phyloP scores from a whole-genome alignment of 805 yeast genomes.

The Zygoascus bituminiphila region DNA sequence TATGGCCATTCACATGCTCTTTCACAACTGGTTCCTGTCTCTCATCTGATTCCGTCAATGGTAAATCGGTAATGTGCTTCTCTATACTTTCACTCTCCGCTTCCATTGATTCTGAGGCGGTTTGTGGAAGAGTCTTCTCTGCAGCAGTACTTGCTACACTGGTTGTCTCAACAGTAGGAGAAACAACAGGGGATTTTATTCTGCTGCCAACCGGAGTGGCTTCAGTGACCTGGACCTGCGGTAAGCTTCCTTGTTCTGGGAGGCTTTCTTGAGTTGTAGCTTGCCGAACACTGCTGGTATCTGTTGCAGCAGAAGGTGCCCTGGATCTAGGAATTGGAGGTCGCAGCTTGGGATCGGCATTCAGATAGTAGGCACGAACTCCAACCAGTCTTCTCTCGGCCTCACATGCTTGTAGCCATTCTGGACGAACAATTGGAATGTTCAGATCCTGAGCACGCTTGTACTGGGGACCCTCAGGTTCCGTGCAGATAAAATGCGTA shows the following conservation, averaged over 20 bases:
- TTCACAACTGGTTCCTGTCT: no score
- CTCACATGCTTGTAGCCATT: slow-evolving; percentile 94
- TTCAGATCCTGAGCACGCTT: slow-evolving; percentile 74
- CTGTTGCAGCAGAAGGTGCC: slow-evolving; percentile 10
- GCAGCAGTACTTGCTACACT: not conserved
- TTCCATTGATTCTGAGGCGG: not conserved
- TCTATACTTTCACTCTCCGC: not conserved
- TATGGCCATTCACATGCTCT: no score
- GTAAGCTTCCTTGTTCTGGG: not conserved
- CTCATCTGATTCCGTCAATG: no score
- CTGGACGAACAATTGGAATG: slow-evolving; percentile 91
- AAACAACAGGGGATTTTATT: not conserved
- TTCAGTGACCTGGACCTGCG: not conserved
- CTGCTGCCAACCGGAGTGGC: not conserved
- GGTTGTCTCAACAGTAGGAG: not conserved
- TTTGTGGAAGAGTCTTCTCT: not conserved
- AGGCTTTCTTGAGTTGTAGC: not conserved
- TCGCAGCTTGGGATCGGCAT: slow-evolving; percentile 29
- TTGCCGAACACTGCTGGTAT: not conserved
- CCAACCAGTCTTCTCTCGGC: slow-evolving; percentile 84
- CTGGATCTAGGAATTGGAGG: slow-evolving; percentile 18
- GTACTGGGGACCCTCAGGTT: slow-evolving; percentile 63
- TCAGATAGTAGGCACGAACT: slow-evolving; percentile 60
- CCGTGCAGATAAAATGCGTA: slow-evolving; percentile 82
- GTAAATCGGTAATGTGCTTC: not conserved